Base-by-base conservation (phyloP, 805 yeast species). In the Candida quercuum region DNA sequence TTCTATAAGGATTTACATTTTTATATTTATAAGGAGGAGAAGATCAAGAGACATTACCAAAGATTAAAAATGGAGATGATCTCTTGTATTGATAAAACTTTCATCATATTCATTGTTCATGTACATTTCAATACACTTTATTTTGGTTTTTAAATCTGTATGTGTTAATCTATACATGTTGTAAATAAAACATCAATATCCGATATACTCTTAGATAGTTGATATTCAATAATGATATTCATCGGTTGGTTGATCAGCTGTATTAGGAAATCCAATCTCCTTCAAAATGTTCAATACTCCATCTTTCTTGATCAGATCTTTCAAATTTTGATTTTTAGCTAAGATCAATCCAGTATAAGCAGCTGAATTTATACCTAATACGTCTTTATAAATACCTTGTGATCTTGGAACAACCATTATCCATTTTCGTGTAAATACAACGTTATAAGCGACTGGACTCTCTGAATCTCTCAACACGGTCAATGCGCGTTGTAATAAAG, bases 361-460 rank as follows among this genome's bases (percentile, higher is more conserved):
- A 32, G 87, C 73, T 0, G 96, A 71, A 55, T 91, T 91, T 48
- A 88, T 71, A 40, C 91, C 83, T 33, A 64, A 39, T 21, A 42
- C 44, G 5, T 40, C 52, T 42, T 51, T 68, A 51, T 69, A 78
- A 35, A 62, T 65, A 2, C 82, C 80, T 14, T 56, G 51, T 3
- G 81, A 66, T 52, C 97, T 74, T 14, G 99, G 98, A n/a, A 88
- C 81, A 17, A 85, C 59, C 75, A 88, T 75, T 63, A 91, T 75
- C 86, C 93, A 91, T 37, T 77, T 72, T 34, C 78, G 77, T 33
- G 94, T 87, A 72, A 91, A 76, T 31, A 87, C 63, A 25, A 89
- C 77, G 56, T 91, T 91, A 60, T 86, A 91, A 27, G 91, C 82
- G 35, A 79, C 64, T 31, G 66, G 65, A n/a, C 53, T 47, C 13